Percentiles rank a stretch among this genome's conserved stretches.
These are phyloP conservation scores for Boehmeria nivea DNA, from an alignment of 306 rosid species.

Conservation along the genomic window DNA sequence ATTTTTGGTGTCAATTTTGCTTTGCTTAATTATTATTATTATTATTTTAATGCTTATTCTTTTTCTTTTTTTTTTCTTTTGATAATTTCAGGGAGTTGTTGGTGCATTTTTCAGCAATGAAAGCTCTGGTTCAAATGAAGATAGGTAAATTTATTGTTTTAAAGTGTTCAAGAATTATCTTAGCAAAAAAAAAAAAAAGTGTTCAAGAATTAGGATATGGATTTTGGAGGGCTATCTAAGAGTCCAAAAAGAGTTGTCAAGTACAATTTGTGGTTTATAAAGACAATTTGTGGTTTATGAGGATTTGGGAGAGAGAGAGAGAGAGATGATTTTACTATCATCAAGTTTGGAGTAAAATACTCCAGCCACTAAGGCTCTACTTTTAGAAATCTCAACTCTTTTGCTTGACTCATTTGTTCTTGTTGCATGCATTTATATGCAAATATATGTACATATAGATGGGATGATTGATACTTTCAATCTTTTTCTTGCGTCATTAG, in stretches of 20 bases:
- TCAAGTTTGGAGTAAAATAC: no score
- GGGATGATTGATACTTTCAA: neutral
- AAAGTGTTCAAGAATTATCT: neutral
- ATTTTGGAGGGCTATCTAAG: no score
- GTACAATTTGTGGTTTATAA: neutral
- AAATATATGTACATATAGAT: neutral
- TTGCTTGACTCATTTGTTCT: no score
- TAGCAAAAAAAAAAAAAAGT: no score
- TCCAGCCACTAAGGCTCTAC: neutral
- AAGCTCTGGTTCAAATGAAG: slow-evolving; percentile 68
- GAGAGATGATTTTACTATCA: no score
- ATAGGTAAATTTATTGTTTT: slow-evolving; percentile 39
- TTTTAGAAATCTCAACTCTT: neutral
- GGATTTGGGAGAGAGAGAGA: neutral
- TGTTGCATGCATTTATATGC: no score
- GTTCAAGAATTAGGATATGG: neutral
- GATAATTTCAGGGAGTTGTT: slow-evolving; percentile 76
- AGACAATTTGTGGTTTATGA: neutral
- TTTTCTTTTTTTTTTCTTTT: no score
- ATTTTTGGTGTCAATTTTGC: neutral
- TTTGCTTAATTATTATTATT: neutral
- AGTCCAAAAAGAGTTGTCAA: no score
- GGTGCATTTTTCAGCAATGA: slow-evolving; percentile 89
- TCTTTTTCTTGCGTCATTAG: slow-evolving; percentile 29
- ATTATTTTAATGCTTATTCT: neutral